These are phyloP conservation scores for Solanum rostratum DNA, from an alignment of 257 asterid species.

Conservation along the genomic window DNA sequence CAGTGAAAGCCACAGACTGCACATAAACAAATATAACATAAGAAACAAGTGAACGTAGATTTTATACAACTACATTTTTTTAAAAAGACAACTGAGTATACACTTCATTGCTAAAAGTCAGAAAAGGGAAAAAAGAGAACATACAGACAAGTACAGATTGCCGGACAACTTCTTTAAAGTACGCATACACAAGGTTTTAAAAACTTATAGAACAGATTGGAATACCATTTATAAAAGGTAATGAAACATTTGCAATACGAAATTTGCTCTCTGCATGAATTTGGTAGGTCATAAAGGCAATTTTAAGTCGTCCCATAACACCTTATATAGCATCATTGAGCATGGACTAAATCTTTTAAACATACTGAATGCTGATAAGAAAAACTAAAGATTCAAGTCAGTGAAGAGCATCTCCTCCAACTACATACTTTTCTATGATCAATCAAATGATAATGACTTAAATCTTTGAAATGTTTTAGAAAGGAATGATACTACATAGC, in stretches of 20 bases:
- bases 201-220: neutral
- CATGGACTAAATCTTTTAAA: neutral
- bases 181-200: neutral
- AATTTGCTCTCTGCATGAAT: neutral
- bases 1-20: slow-evolving; percentile 74
- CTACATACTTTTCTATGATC: neutral
- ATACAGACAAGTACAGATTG: neutral
- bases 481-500: neutral
- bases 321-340: neutral
- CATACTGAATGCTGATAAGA: neutral
- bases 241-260: neutral
- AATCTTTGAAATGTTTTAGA: neutral
- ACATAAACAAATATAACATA: slow-evolving; percentile 4
- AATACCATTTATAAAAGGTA: neutral
- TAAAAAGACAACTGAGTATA: neutral
- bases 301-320: neutral
- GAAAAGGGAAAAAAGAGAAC: neutral
- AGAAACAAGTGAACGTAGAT: neutral
- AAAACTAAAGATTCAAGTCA: neutral
- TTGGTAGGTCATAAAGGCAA: neutral
- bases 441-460: neutral
- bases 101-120: neutral
- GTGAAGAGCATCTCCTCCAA: neutral
- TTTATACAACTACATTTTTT: neutral
- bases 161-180: neutral